These are phyloP conservation scores for Clavispora phyllophila DNA, from an alignment of 805 yeast genomes.

Conservation along the genomic window DNA sequence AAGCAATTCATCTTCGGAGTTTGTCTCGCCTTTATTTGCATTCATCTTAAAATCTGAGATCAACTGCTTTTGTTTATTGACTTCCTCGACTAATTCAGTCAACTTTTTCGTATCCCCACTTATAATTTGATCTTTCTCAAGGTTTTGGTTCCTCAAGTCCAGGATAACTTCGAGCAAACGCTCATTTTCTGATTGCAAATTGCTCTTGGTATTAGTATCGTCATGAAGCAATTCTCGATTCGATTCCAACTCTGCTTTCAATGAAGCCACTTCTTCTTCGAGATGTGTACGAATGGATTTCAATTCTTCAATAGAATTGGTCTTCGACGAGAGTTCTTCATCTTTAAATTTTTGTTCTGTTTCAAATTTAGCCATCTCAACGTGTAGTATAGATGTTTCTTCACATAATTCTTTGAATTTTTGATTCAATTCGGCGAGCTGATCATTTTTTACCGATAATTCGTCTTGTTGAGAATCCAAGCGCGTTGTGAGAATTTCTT, in stretches of 20 bases:
- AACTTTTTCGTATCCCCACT: conserved; percentile 27
- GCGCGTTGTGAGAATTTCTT: neutral
- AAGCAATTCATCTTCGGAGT: conserved; percentile 6
- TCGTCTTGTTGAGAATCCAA: neutral
- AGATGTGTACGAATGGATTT: neutral
- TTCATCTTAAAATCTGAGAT: conserved; percentile 6
- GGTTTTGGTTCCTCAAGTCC: conserved; percentile 26
- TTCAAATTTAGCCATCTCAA: conserved; percentile 14
- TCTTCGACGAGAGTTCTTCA: conserved; percentile 3
- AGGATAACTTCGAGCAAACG: conserved; percentile 16
- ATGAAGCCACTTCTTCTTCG: conserved; percentile 2
- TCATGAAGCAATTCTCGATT: conserved; percentile 2
- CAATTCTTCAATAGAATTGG: neutral
- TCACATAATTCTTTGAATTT: conserved; percentile 10
- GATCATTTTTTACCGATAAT: conserved; percentile 16
- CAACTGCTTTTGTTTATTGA: conserved; percentile 15
- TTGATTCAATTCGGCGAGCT: conserved; percentile 16
- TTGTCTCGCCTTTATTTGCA: neutral
- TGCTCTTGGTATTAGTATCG: conserved; percentile 3
- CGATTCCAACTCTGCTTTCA: conserved; percentile 4
- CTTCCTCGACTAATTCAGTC: conserved; percentile 23
- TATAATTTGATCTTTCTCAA: conserved; percentile 28
- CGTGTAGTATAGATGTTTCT: conserved; percentile 13
- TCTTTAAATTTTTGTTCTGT: conserved; percentile 11
- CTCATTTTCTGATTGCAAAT: neutral